Evolutionary conservation across 2,329 filamentous ascomycete genomes (phyloP), one percentile per base, ranked within the genome.

Genomic region (Fusarium sp.): DNA sequence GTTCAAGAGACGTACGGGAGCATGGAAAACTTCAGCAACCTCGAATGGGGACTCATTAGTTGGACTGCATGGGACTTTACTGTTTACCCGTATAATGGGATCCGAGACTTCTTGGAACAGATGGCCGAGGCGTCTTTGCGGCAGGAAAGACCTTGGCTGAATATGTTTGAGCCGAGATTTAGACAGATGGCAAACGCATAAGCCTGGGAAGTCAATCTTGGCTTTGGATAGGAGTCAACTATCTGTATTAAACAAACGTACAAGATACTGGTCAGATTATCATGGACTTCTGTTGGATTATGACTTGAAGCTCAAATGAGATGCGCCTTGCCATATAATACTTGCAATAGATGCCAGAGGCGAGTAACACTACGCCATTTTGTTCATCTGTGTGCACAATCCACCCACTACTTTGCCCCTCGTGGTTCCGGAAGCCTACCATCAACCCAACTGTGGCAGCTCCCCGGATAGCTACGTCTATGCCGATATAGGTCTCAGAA

Each of bases 41-140:
- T 69, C 7, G 64, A 50, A 7, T 63, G 44, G 24, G 64, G 38
- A 2, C 6, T 69, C 2, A 8, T 69, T 12, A 42, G 42, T 18
- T 69, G 66, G 66, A 69, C 55, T 1, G 10, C 55, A 5, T 69
- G 64, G 66, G 48, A 63, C 4, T 32, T 69, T 17, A 63, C 45
- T 3, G 47, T 30, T 22, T 38, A 14, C 30, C 66, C 64, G 1
- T 69, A 32, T 5, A 39, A 35, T 10, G 47, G 64, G 4, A 12
- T 68, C 5, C n/a, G 12, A 12, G 56, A 48, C 17, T 54, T 69
- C 17, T 20, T 69, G 17, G 48, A 69, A 14, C n/a, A 47, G 22
- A 63, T 55, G n/a, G 48, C 55, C 15, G 66, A 69, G 17, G 38
- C 26, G 17, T 54, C 63, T 11, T 28, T 55, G 7, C 42, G 28